Percentiles rank a stretch among this genome's conserved stretches.
Conservation (phyloP, 2,329 filamentous ascomycete species). For the Phialophora expanda region DNA sequence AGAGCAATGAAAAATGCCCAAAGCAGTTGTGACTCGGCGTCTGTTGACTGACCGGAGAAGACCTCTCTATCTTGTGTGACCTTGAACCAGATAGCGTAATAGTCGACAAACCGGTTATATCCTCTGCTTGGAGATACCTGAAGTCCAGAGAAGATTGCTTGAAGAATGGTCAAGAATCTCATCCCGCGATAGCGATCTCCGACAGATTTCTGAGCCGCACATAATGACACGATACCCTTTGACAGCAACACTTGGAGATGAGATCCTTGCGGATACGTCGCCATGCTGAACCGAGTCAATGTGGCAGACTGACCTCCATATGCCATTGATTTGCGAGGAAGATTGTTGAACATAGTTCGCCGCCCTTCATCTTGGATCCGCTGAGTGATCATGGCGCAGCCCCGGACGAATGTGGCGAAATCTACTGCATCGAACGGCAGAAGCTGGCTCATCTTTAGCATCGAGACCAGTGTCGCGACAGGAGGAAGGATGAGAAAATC, state of each 20-base stretch:
- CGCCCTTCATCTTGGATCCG: conserved; percentile 40
- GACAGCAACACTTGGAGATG: conserved; percentile 36
- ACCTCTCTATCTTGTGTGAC: conserved; percentile 47
- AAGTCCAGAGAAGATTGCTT: conserved; percentile 32
- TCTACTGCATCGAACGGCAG: conserved; percentile 41
- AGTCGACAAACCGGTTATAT: conserved; percentile 49
- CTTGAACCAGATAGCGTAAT: conserved; percentile 49
- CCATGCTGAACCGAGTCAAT: background rate
- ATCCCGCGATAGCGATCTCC: background rate
- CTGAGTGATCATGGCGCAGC: conserved; percentile 42
- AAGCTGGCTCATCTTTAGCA: background rate
- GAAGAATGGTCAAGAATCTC: conserved; percentile 33
- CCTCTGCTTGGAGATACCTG: conserved; percentile 36
- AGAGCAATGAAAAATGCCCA: conserved; percentile 53
- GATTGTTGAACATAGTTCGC: conserved; percentile 21
- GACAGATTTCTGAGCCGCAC: conserved; percentile 5
- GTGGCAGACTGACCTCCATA: background rate
- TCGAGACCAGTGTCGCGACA: no score
- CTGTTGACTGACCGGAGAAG: conserved; percentile 49
- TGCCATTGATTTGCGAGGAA: background rate
- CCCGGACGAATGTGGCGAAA: conserved; percentile 42
- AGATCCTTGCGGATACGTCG: conserved; percentile 13
- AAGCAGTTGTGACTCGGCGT: conserved; percentile 49
- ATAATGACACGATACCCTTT: conserved; percentile 5
- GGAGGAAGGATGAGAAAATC: no score